These are phyloP conservation scores for Nectriaceae sp. DNA, from an alignment of 2,329 filamentous ascomycete genomes.

Conservation along the genomic window DNA sequence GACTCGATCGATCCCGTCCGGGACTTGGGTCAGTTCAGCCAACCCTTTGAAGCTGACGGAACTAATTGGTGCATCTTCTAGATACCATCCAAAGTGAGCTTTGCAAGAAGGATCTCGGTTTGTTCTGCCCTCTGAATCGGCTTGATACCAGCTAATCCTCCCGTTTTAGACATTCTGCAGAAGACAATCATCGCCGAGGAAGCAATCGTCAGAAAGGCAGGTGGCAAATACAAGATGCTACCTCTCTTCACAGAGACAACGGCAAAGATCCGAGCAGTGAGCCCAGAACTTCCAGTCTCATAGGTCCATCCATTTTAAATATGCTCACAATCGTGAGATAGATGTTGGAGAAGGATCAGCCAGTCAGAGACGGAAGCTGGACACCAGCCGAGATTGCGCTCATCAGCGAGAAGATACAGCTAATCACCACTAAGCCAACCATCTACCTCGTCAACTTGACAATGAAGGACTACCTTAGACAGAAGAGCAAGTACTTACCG, in stretches of 20 bases:
- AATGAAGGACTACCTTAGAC: constrained; percentile 49
- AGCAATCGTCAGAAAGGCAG: constrained; percentile 42
- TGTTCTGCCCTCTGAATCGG: not conserved
- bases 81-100: constrained; percentile 30
- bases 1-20: constrained; percentile 47
- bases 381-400: constrained; percentile 44
- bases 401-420: constrained; percentile 48
- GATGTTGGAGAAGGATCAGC: constrained; percentile 43
- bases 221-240: constrained; percentile 48
- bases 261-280: constrained; percentile 38
- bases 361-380: constrained; percentile 45
- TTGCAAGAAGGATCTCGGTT: constrained; percentile 40
- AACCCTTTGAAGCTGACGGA: not conserved
- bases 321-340: constrained; percentile 12
- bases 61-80: constrained; percentile 10
- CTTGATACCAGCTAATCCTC: not conserved
- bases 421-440: constrained; percentile 47
- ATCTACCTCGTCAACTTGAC: constrained; percentile 49
- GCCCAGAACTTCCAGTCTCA: constrained; percentile 3
- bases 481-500: constrained; percentile 48
- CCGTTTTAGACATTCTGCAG: constrained; percentile 37
- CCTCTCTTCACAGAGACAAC: constrained; percentile 46
- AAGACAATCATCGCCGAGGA: constrained; percentile 43
- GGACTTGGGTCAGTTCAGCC: constrained; percentile 38
- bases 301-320: not conserved